Base-by-base conservation (phyloP, 352 stramenopile genomes). In the Pythium scleroteichum region DNA sequence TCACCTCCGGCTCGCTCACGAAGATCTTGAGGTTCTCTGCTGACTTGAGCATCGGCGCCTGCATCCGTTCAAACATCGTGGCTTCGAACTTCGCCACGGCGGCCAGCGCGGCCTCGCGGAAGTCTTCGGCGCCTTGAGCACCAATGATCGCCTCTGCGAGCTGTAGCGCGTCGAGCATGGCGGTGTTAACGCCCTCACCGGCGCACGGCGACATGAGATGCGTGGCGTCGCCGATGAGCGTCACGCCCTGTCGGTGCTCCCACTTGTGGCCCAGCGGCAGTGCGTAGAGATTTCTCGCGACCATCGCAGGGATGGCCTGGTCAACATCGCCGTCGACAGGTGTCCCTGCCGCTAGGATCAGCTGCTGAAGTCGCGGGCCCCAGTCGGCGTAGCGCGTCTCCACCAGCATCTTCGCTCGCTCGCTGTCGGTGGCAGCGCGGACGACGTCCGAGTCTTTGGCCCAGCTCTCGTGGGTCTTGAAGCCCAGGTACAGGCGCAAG, bases 181-280 rank as follows among this genome's bases (percentile, higher is more conserved):
- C 69, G 29, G 58, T 64, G 46, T 74, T 77, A n/a, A 71, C 69
- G 12, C 69, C 69, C 16, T 74, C 62, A 10, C 69, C 62, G 0
- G 69, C 69, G 26, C 64, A 77, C 16, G 69, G 69, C 14, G 69
- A 69, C 69, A 77, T 77, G 19, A 77, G 26, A 48, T 77, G 69
- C 24, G 69, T 66, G 4, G 69, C 69, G 53, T 74, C 69, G 35
- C 69, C 69, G 23, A 74, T 59, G 8, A 77, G 23, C 20, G 69
- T 69, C 3, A 69, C 53, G 22, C 69, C 64, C 1, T 8, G 1
- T 29, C 66, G 59, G 35, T 69, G 44, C 4, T 24, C 2, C 66
- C 53, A 68, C 38, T 22, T 29, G 41, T 56, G 32, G 4, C 57
- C 57, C 7, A 61, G 40, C 8, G 63, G 63, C 14, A 70, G 29